Base-by-base conservation (phyloP, 176 grass and related monocot genomes). In the Luzula sylvatica region DNA sequence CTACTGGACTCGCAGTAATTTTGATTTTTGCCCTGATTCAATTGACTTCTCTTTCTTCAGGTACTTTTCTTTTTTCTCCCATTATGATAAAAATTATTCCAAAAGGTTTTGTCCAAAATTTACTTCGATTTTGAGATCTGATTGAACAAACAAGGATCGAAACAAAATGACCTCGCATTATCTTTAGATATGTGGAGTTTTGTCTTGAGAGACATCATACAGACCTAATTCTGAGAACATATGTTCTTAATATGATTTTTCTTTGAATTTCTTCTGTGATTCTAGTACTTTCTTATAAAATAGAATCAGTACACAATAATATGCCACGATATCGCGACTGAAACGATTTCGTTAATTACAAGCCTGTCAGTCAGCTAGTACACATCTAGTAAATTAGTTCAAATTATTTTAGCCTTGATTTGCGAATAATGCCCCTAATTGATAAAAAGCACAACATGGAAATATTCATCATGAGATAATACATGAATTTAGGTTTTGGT, bases 11-110 rank as follows among this genome's bases (percentile, higher is more conserved):
- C 44, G 5, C 30, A 35, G 30, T 35, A 35, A 35, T 35, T 35
- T 9, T 35, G 30, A 35, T 60, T 25, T n/a, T 68, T 20, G 42
- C 26, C 42, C 30, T 75, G 30, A 30, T 68, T 23, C 64, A 61
- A 27, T 53, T 61, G 20, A 52, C 61, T 16, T 40, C 72, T 32
- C 28, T 75, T 68, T 75, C 62, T 57, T 61, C 46, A 21, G 72
- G 72, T 75, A 75, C 21, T 56, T 40, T 30, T 52, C 14, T 51
- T 70, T 58, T 23, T 19, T 38, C 30, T 58, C 48, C 15, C 30
- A 7, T 58, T 41, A 14, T 42, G 14, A 5, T 3, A n/a, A 23
- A 45, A 67, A 26, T 60, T 52, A 29, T 5, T 32, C 17, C 25
- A 16, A 24, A 65, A 46, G 70, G 39, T 46, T 26, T 15, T 2